These are phyloP conservation scores for Moesziomyces sp. DNA, from an alignment of 1,284 basidiomycete species.

Conservation along the genomic window DNA sequence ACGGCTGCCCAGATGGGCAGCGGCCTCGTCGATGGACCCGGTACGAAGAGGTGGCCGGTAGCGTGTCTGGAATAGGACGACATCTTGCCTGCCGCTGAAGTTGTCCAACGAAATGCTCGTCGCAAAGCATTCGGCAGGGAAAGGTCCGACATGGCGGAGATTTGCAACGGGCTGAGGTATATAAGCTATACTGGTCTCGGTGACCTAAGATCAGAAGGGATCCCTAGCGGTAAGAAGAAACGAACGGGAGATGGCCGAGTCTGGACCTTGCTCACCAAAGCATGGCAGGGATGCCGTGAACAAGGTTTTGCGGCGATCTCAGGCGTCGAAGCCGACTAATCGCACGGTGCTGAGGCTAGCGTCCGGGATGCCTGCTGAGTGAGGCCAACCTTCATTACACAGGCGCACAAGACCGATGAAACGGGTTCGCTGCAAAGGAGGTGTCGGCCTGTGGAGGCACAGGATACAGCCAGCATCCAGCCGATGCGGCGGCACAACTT, in stretches of 20 bases:
- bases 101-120: conserved; percentile 8
- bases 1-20: conserved; percentile 42
- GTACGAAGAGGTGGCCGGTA: conserved; percentile 35
- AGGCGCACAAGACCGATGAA: not conserved
- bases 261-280: conserved; percentile 14
- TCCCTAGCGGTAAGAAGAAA: not conserved
- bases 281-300: not conserved
- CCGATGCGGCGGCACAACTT: not conserved
- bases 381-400: not conserved
- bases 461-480: not conserved
- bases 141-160: conserved; percentile 4
- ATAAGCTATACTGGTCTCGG: conserved; percentile 1
- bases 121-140: conserved; percentile 7
- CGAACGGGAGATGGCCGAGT: not conserved
- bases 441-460: not conserved
- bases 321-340: too few species aligned
- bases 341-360: too few species aligned
- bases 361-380: not conserved
- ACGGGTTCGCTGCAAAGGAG: not conserved
- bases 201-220: too few species aligned
- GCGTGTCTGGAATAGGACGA: conserved; percentile 20
- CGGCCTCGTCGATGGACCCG: conserved; percentile 15
- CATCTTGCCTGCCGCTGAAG: conserved; percentile 14
- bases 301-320: too few species aligned
- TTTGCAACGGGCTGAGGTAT: not conserved